Evolutionary conservation across 345 rosid genomes (phyloP).

Genomic region (Lumnitzera racemosa): DNA sequence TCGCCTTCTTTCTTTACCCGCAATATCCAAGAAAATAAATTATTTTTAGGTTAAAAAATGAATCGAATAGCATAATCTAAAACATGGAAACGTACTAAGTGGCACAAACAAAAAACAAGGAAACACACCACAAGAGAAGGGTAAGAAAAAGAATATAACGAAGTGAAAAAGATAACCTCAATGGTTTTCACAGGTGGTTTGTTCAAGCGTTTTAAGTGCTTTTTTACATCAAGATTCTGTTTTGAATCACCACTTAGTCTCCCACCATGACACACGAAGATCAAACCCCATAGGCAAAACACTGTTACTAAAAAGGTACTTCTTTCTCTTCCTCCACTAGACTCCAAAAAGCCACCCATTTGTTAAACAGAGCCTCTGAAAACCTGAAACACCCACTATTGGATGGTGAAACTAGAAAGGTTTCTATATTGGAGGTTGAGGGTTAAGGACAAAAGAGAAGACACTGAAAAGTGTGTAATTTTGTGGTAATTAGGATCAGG

Average conservation of each 20-base stretch:
- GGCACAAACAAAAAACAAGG: background rate
- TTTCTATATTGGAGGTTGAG: too few relatives aligned
- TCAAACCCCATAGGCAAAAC: background rate
- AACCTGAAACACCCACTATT: too few relatives aligned
- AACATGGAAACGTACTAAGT: background rate
- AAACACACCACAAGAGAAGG: background rate
- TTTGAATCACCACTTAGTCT: background rate
- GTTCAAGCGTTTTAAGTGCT: conserved; percentile 4
- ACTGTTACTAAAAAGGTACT: too few relatives aligned
- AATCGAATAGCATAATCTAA: too few relatives aligned
- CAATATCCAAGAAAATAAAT: background rate
- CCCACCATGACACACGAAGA: background rate
- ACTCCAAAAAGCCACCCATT: too few relatives aligned
- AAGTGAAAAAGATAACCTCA: background rate
- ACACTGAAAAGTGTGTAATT: too few relatives aligned
- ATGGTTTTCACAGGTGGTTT: conserved; percentile 1
- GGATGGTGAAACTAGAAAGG: too few relatives aligned
- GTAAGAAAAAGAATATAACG: background rate
- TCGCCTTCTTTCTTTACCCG: background rate
- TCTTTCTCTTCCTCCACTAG: too few relatives aligned
- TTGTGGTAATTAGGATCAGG: too few relatives aligned
- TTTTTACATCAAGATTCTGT: background rate
- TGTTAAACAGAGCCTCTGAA: too few relatives aligned
- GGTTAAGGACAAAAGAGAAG: too few relatives aligned
- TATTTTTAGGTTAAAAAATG: too few relatives aligned